phyloP scores from a whole-genome alignment of 1,139 yeast genomes.

The Yamadazyma membranifaciens region DNA sequence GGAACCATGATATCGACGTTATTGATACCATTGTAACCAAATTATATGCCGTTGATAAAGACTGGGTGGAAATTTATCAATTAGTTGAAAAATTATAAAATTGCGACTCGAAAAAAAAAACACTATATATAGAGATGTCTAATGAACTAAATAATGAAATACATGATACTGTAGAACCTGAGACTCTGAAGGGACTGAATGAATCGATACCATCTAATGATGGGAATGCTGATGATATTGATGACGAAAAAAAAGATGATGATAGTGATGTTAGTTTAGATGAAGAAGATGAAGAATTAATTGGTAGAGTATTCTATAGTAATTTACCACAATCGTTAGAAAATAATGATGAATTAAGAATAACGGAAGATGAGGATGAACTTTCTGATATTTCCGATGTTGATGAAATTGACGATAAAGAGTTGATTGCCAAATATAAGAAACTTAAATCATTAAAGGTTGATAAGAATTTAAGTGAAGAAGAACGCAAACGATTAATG shows the following conservation, averaged over 20 bases:
- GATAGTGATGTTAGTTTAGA: conserved; percentile 43
- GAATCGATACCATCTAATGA: background rate
- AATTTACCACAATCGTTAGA: conserved; percentile 20
- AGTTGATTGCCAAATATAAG: conserved; percentile 31
- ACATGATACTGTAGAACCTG: background rate
- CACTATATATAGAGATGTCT: background rate
- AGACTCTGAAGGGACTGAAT: background rate
- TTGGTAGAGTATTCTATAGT: conserved; percentile 44
- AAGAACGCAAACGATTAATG: conserved; percentile 62
- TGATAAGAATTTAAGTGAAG: conserved; percentile 29
- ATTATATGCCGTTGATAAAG: conserved; percentile 1
- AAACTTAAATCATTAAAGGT: conserved; percentile 23
- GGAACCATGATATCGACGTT: background rate
- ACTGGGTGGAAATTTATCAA: conserved; percentile 4
- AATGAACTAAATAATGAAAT: background rate
- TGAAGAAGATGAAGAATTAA: conserved; percentile 48
- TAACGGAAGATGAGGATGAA: conserved; percentile 26
- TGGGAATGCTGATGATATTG: background rate
- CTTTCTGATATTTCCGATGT: conserved; percentile 19
- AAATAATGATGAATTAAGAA: conserved; percentile 13
- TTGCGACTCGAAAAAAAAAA: background rate
- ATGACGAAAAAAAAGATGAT: conserved; percentile 11
- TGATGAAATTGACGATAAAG: conserved; percentile 38
- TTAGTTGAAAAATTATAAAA: background rate
- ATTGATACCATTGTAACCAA: background rate